Percentiles rank a stretch among this genome's conserved stretches.
phyloP scores from a whole-genome alignment of 1,284 basidiomycete genomes.

The Limonomyces culmigenus region DNA sequence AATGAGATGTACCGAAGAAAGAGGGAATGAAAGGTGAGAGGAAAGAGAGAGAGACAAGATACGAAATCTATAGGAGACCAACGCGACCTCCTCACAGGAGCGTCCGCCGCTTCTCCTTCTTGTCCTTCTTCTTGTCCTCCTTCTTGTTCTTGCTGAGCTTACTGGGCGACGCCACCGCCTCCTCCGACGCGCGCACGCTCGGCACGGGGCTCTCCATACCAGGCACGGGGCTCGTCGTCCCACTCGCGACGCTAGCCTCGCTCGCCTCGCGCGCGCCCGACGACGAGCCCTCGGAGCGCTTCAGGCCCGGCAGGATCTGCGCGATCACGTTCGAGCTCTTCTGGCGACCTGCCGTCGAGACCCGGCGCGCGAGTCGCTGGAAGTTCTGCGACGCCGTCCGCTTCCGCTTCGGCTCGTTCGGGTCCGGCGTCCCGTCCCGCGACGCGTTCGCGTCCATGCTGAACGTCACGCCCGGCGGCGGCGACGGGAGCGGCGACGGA shows the following conservation, averaged over 20 bases:
- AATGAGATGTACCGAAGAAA: too few species aligned
- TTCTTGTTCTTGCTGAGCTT: conserved; percentile 19
- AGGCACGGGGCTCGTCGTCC: too few species aligned
- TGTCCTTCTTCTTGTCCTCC: conserved; percentile 32
- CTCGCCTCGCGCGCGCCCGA: background rate
- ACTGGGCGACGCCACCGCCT: too few species aligned
- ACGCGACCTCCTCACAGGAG: conserved; percentile 11
- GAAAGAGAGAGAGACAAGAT: too few species aligned
- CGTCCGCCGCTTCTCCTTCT: conserved; percentile 21
- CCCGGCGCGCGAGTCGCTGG: conserved; percentile 55
- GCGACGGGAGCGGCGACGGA: conserved; percentile 6
- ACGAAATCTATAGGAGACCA: background rate
- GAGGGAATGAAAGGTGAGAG: too few species aligned
- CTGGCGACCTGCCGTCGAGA: conserved; percentile 47
- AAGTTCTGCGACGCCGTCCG: conserved; percentile 71
- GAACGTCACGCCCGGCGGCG: conserved; percentile 20
- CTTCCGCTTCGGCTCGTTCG: conserved; percentile 58
- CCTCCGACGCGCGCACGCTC: too few species aligned
- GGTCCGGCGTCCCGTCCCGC: conserved; percentile 38
- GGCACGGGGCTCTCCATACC: too few species aligned
- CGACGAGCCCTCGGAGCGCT: conserved; percentile 14
- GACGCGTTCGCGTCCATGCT: conserved; percentile 10
- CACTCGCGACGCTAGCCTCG: conserved; percentile 2
- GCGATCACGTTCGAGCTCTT: conserved; percentile 22
- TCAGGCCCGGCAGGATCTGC: conserved; percentile 32